Percentiles rank a stretch among this genome's conserved stretches.
These are phyloP conservation scores for Annulohypoxylon moriforme DNA, from an alignment of 495 filamentous ascomycete species.

Conservation along the genomic window DNA sequence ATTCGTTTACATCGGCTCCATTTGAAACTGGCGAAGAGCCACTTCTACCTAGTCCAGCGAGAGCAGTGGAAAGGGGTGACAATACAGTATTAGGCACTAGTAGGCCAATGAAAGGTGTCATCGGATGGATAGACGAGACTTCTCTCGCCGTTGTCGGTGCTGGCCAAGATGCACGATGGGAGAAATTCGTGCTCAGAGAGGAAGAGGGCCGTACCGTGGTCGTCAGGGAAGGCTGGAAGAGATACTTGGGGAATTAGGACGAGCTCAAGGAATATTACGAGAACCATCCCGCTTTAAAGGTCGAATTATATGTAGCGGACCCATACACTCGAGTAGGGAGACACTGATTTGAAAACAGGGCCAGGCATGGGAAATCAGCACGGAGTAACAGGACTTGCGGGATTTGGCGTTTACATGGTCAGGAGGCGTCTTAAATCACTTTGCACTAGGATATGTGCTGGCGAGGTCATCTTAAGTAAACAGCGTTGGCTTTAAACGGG, in stretches of 20 bases:
- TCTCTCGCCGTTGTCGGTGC: conserved; percentile 82
- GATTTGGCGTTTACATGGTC: conserved; percentile 28
- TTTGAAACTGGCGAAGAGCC: conserved; percentile 84
- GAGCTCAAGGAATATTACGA: conserved; percentile 48
- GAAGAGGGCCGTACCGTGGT: conserved; percentile 71
- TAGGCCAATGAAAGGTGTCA: conserved; percentile 76
- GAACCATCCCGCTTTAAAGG: conserved; percentile 14
- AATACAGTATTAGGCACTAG: conserved; percentile 58
- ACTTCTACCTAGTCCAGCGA: conserved; percentile 46
- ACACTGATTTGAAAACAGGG: conserved; percentile 20
- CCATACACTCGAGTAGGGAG: neutral
- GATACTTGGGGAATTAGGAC: conserved; percentile 69
- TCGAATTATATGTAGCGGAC: neutral
- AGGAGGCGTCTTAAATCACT: conserved; percentile 28
- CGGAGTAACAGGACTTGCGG: conserved; percentile 35
- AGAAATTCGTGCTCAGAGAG: conserved; percentile 78
- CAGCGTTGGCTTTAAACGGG: conserved; percentile 31
- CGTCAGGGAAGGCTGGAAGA: conserved; percentile 81
- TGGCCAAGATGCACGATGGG: conserved; percentile 83
- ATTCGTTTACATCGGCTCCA: conserved; percentile 76
- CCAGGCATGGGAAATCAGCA: conserved; percentile 23
- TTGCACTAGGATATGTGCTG: conserved; percentile 31
- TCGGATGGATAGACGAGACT: conserved; percentile 78
- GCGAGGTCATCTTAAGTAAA: conserved; percentile 27
- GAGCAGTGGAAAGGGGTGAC: conserved; percentile 44